Percentiles rank a stretch among this genome's conserved stretches.
Evolutionary conservation across 164 flowering plant genomes (phyloP).

Genomic region (Macadamia tetraphylla): DNA sequence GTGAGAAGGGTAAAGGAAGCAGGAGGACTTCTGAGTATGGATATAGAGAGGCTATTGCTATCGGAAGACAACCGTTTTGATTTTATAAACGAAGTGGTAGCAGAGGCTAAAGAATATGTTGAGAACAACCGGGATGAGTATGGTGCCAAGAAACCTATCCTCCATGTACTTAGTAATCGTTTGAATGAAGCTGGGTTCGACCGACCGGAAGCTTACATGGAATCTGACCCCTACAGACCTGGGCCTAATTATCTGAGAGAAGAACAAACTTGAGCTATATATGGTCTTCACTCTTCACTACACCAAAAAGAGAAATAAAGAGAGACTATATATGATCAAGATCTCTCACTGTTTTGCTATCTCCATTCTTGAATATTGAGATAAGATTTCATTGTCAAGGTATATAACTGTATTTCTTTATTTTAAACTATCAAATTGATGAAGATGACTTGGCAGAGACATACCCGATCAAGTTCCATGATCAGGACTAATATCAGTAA

Average conservation of each 20-base stretch:
- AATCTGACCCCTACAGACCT: conserved; percentile 73
- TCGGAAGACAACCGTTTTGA: conserved; percentile 80
- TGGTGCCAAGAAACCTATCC: conserved; percentile 77
- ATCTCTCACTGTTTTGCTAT: not conserved
- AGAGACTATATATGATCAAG: not conserved
- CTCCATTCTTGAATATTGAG: not conserved
- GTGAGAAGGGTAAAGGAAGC: conserved; percentile 63
- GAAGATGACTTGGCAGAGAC: too few species aligned
- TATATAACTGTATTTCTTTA: too few species aligned
- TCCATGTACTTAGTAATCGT: conserved; percentile 86
- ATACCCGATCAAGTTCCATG: too few species aligned
- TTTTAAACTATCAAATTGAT: too few species aligned
- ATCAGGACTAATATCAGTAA: too few species aligned
- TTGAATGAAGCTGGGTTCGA: conserved; percentile 71
- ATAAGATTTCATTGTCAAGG: too few species aligned
- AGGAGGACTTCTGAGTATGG: conserved; percentile 56
- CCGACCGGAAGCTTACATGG: conserved; percentile 73
- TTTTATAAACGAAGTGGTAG: conserved; percentile 85
- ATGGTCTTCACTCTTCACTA: too few species aligned
- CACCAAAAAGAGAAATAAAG: too few species aligned
- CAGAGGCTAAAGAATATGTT: conserved; percentile 76
- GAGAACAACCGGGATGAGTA: conserved; percentile 77
- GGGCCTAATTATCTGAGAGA: conserved; percentile 60
- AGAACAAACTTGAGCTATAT: conserved; percentile 17
- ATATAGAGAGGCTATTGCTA: conserved; percentile 60